These are phyloP conservation scores for Veloboletus limbatus DNA, from an alignment of 1,284 basidiomycete species.

Conservation along the genomic window DNA sequence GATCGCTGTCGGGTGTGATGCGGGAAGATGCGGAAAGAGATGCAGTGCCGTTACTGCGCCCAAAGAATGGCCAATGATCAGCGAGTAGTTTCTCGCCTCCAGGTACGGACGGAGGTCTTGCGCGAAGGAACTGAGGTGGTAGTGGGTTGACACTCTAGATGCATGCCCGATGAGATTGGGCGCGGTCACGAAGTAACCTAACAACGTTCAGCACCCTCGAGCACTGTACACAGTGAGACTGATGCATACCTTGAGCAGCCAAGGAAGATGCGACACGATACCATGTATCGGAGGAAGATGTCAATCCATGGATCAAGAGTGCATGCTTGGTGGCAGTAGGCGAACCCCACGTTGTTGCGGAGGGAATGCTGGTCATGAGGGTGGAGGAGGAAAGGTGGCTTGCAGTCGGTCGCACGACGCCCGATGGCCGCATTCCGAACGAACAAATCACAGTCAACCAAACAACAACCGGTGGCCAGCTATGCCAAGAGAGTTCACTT, in stretches of 20 bases:
- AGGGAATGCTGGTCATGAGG: conserved; percentile 11
- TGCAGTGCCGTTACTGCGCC: conserved; percentile 12
- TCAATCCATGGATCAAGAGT: conserved; percentile 22
- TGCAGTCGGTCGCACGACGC: too few relatives aligned
- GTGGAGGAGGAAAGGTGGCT: too few relatives aligned
- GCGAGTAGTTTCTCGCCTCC: conserved; percentile 10
- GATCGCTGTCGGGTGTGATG: conserved; percentile 15
- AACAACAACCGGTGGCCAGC: too few relatives aligned
- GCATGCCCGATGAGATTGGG: conserved; percentile 25
- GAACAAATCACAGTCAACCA: too few relatives aligned
- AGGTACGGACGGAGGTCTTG: conserved; percentile 26
- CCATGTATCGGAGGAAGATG: conserved; percentile 25
- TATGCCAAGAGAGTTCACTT: too few relatives aligned
- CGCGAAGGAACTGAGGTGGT: conserved; percentile 11
- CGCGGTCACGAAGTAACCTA: conserved; percentile 28
- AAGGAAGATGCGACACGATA: too few relatives aligned
- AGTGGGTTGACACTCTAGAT: conserved; percentile 16
- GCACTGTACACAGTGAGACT: too few relatives aligned
- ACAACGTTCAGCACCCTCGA: too few relatives aligned
- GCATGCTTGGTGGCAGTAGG: conserved; percentile 15
- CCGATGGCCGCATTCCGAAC: too few relatives aligned
- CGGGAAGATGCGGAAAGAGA: conserved; percentile 19
- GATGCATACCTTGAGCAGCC: too few relatives aligned
- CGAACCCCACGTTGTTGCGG: conserved; percentile 19
- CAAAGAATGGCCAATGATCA: conserved; percentile 28